Percentiles rank a stretch among this genome's conserved stretches.
Conservation (phyloP, 2,329 filamentous ascomycete genomes). For the Calonectria henricotiae region DNA sequence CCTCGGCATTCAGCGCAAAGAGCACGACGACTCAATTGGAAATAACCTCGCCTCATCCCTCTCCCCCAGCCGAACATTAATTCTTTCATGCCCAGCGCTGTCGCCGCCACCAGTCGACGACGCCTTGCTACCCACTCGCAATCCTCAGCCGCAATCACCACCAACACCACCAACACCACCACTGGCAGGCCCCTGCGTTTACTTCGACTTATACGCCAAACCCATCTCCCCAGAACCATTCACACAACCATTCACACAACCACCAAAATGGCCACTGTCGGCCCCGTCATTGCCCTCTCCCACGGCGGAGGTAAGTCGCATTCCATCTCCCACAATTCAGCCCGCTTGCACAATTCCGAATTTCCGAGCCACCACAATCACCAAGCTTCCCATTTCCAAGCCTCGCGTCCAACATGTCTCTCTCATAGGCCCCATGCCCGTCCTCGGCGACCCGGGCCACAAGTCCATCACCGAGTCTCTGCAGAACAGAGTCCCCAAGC, state of each 20-base stretch:
- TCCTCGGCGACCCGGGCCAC: constrained; percentile 71
- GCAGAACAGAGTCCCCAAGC: constrained; percentile 68
- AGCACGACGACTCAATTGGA: background rate
- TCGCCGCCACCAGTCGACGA: constrained; percentile 30
- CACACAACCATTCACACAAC: constrained; percentile 29
- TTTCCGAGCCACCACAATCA: constrained; percentile 12
- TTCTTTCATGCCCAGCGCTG: constrained; percentile 41
- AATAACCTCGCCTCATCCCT: too few relatives aligned
- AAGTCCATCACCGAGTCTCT: constrained; percentile 68
- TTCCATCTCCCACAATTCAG: background rate
- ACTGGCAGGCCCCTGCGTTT: background rate
- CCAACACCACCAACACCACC: background rate
- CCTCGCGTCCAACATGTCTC: constrained; percentile 1
- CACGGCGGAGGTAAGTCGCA: constrained; percentile 64
- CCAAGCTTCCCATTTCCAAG: background rate
- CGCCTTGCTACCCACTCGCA: constrained; percentile 25
- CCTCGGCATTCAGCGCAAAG: constrained; percentile 4
- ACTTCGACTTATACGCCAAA: constrained; percentile 9
- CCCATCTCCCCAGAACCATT: constrained; percentile 22
- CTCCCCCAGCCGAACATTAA: background rate
- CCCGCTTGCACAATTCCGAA: constrained; percentile 1
- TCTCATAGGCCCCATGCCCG: constrained; percentile 68
- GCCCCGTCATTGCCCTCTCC: constrained; percentile 66
- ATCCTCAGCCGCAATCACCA: background rate
- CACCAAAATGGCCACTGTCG: constrained; percentile 60